Base-by-base conservation (phyloP, 441 rosid species). In the Mallotus repandus region DNA sequence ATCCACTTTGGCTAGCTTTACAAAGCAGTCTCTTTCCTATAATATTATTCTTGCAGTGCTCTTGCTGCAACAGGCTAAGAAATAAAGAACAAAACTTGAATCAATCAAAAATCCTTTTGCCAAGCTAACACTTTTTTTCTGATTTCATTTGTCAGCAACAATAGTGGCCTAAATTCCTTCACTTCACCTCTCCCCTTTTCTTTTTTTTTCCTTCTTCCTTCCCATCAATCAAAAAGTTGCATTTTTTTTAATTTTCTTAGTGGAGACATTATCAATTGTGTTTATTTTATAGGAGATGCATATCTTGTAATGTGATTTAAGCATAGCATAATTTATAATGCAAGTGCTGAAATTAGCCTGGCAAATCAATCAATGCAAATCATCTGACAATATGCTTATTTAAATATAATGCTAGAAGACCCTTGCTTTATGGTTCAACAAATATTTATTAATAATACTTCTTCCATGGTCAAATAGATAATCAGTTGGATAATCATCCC, bases 401-500 rank as follows among this genome's bases (percentile, higher is more conserved):
- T 29, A 22, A 0, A 7, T 3, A 68, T 32, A 41, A 1, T 10
- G 9, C 15, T 7, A 18, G 15, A 43, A 21, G 35, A 15, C 54
- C 66, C 67, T 76, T 70, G 63, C 41, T 25, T 62, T 55, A 18
- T 16, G 70, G 41, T 59, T 61, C 54, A 55, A 68, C 60, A 63
- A 66, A 21, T 21, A 22, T 10, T 57, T 21, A 57, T 38, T 38
- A 38, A 38, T 38, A 6, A 38, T 38, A 38, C 41, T 38, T 38
- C 41, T 38, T 38, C 7, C 41, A 38, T 38, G 41, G 41, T 38
- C 41, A 38, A 38, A 38, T 38, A 38, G 41, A 38, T 38, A 6
- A 38, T 38, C 7, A 38, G 7, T 38, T 38, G 5, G 41, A 38
- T 38, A 38, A 38, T 38, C 41, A 6, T 38, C 41, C 41, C 41